Evolutionary conservation across 2,329 filamentous ascomycete genomes (phyloP), one percentile per base, ranked within the genome.

Genomic region (Fusarium sarcochroum): DNA sequence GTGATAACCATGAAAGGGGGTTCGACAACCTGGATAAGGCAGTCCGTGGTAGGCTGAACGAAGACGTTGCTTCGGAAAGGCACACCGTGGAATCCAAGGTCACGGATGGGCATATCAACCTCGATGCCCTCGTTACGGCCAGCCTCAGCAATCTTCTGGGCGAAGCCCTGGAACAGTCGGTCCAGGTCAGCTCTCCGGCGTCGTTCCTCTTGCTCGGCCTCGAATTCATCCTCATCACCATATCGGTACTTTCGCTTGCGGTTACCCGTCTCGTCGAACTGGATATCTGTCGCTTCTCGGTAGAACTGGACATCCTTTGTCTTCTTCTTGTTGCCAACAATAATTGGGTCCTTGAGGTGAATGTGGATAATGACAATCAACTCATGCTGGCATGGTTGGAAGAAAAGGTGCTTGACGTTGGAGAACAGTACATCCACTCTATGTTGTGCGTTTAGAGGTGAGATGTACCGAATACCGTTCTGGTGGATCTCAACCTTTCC

Each of bases 261-360:
- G 81, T 98, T 99, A 71, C 96, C 97, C 47, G 96, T 99, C 82
- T 99, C 96, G 76, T 99, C 96, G 73, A 99, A 98, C 76, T 97
- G 94, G 79, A 99, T 98, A 72, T 99, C 96, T 0, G 96, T 98
- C 5, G 96, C 96, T 82, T 99, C 96, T 54, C 96, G 90, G 76
- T 98, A 98, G 81, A 99, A 99, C 74, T 99, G 97, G 2, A 99
- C 92, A 78, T 99, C 97, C 83, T 96, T 98, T 13, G 96, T 97
- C 88, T 99, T 99, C 84, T 97, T 97, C 82, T 91, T 89, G 86
- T 97, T 98, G 64, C 96, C 96, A 67, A 99, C 92, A 80, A 99
- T 94, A 78, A 99, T 98, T 4, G 96, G 96, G 66, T 98, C 97
- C 82, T 97, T 98, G 49, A 99, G 88, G 79, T 99, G 96, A 58